phyloP scores from a whole-genome alignment of 106 monocot species.

The Platanthera guangdongensis region DNA sequence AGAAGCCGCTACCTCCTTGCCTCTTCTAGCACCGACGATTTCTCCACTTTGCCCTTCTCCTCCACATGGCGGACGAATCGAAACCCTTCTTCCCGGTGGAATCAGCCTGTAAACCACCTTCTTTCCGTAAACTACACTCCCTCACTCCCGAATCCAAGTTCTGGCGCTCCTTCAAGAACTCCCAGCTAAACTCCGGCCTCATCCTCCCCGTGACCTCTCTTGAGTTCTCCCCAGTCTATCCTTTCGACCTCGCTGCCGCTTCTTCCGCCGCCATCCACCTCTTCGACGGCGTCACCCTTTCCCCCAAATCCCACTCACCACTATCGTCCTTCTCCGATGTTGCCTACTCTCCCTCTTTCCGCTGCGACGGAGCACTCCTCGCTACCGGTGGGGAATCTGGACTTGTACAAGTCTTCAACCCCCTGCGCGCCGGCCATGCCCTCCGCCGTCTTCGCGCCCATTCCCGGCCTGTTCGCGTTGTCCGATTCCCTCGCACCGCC shows the following conservation, averaged over 20 bases:
- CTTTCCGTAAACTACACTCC: conserved; percentile 13
- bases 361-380: conserved; percentile 76
- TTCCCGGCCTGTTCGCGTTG: conserved; percentile 59
- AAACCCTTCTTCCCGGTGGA: conserved; percentile 55
- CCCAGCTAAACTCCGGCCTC: conserved; percentile 35
- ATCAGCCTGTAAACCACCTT: conserved; percentile 16
- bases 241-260: conserved; percentile 56
- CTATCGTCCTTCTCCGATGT: conserved; percentile 56
- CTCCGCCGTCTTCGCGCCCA: conserved; percentile 65
- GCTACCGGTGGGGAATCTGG: conserved; percentile 60
- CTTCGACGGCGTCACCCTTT: conserved; percentile 31
- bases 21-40: too few species aligned
- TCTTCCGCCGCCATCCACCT: conserved; percentile 47
- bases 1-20: too few species aligned
- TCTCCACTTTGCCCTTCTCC: background rate
- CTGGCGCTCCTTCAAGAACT: conserved; percentile 75
- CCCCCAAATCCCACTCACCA: conserved; percentile 44
- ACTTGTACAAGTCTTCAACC: conserved; percentile 59
- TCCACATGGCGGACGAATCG: conserved; percentile 16
- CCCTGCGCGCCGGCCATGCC: conserved; percentile 26
- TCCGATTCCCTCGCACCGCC: conserved; percentile 48
- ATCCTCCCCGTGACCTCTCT: conserved; percentile 61
- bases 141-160: conserved; percentile 56
- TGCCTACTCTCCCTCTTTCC: conserved; percentile 89
- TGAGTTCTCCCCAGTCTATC: conserved; percentile 55